phyloP scores from a whole-genome alignment of 352 stramenopile species.

The Vaucheria bursata region DNA sequence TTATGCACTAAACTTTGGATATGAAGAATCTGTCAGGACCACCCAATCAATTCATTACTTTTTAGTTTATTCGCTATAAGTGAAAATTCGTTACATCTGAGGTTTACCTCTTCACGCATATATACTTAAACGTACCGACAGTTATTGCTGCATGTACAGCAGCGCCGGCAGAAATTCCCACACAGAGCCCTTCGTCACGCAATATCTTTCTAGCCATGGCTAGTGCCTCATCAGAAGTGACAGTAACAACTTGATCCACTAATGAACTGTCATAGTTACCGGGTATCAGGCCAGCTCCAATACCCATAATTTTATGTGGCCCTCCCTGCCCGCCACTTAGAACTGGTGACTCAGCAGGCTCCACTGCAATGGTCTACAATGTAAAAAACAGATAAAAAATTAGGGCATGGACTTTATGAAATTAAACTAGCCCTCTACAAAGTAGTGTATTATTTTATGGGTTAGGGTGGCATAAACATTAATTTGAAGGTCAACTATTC shows the following conservation, averaged over 20 bases:
- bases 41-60: no score
- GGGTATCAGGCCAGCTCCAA: slow-evolving; percentile 43
- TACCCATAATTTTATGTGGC: slow-evolving; percentile 37
- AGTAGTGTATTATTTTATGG: no score
- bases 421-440: no score
- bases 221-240: slow-evolving; percentile 24
- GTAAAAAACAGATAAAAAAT: no score
- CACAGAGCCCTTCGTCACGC: slow-evolving; percentile 25
- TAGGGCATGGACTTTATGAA: no score
- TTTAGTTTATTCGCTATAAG: no score
- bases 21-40: no score
- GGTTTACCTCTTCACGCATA: background rate
- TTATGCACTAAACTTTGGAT: background rate
- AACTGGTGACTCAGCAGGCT: slow-evolving; percentile 29
- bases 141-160: slow-evolving; percentile 55
- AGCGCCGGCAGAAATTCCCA: slow-evolving; percentile 55
- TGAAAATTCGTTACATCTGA: no score
- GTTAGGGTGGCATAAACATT: no score
- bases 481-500: no score
- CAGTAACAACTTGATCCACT: slow-evolving; percentile 10
- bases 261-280: slow-evolving; percentile 32
- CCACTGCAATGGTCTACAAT: slow-evolving; percentile 27
- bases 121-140: background rate
- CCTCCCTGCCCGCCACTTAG: slow-evolving; percentile 29
- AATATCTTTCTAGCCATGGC: slow-evolving; percentile 25